Base-by-base conservation (phyloP, 257 asterid genomes). In the Phtheirospermum japonicum region DNA sequence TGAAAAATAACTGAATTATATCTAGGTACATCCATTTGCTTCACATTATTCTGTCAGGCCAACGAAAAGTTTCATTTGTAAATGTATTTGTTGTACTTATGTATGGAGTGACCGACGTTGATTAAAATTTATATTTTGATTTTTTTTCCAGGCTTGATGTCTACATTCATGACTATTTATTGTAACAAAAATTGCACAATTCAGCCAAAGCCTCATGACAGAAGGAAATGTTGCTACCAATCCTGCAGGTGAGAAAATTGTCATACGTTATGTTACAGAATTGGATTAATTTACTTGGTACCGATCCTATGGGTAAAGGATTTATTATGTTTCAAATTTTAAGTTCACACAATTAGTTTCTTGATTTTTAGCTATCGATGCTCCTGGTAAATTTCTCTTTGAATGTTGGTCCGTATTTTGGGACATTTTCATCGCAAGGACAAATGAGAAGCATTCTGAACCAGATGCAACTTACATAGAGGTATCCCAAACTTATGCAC, bases 181-280 rank as follows among this genome's bases (percentile, higher is more conserved):
- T 90, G 85, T 89, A 93, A 87, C 75, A 90, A 63, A 89, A 93
- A 73, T 75, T 93, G 73, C 90, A 76, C 60, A 82, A 84, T 73
- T 89, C 99, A 31, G 99, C 99, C 8, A 93, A 93, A 81, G 85
- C 99, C 90, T 93, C 87, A 85, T 93, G 99, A 70, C 96, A 0
- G 99, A 93, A 69, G 97, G 97, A 75, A 93, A 93, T 84, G n/a
- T n/a, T n/a, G n/a, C n/a, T n/a, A n/a, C n/a, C n/a, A n/a, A n/a
- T n/a, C n/a, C n/a, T n/a, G n/a, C n/a, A n/a, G n/a, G n/a, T n/a
- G n/a, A n/a, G n/a, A n/a, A n/a, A n/a, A n/a, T n/a, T n/a, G n/a
- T n/a, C n/a, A n/a, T n/a, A n/a, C n/a, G n/a, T n/a, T n/a, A n/a
- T n/a, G n/a, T n/a, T n/a, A n/a, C n/a, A n/a, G n/a, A n/a, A n/a